Base-by-base conservation (phyloP, 345 rosid genomes). In the Camelina laxa region DNA sequence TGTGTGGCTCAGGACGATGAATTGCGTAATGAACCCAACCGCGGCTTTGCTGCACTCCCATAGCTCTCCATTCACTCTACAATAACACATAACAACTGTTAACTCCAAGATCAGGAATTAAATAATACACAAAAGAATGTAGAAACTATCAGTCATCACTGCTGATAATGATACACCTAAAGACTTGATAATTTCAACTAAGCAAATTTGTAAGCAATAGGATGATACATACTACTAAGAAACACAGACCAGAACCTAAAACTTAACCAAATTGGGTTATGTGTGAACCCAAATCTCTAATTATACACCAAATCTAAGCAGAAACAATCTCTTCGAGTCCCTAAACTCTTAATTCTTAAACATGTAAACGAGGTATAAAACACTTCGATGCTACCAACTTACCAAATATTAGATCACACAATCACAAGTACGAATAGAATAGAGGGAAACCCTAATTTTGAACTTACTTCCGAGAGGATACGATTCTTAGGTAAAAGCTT, bases 1-100 rank as follows among this genome's bases (percentile, higher is more conserved):
- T 95, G 71, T 95, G 99, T 79, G 97, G 99, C 82, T 95, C 99
- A 14, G 99, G 99, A 47, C 97, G 99, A 67, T 92, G 99, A 70
- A 95, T 84, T 0, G 99, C 99, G 71, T 95, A 92, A 79, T 95
- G 97, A 11, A 89, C 97, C 99, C 99, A 95, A 15, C 97, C 97
- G 3, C 97, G 90, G 82, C 99, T 95, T 84, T 90, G 98, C 72
- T 92, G 98, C 6, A 92, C 99, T 70, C 99, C 99, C 5, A 92
- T 87, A 0, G 92, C 98, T 11, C 98, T 87, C 99, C 99, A 95
- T 53, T 95, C 99, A 15, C 80, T 87, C 98, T 95, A 49, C 69
- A 78, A 54, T n/a, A 38, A 20, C 6, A 14, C 35, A 67, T 36
- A 0, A 35, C 7, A 30, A 17, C 2, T 15, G 39, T 24, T 22